phyloP scores from a whole-genome alignment of 495 filamentous ascomycete genomes.

The Penicillium waksmanii region DNA sequence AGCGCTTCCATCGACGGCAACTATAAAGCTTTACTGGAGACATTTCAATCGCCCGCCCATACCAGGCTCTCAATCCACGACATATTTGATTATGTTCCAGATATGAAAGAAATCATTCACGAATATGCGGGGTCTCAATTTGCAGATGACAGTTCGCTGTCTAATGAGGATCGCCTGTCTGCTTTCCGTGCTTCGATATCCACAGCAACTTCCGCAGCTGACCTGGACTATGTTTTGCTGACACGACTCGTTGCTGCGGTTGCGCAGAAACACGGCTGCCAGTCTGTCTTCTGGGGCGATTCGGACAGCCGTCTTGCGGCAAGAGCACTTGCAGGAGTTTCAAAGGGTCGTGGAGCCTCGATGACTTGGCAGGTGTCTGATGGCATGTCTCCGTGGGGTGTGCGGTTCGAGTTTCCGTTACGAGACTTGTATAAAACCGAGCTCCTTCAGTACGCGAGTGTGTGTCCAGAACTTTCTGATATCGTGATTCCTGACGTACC shows the following conservation, averaged over 20 bases:
- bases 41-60: constrained; percentile 65
- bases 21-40: constrained; percentile 42
- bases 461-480: constrained; percentile 55
- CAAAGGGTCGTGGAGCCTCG: constrained; percentile 84
- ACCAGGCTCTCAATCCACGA: constrained; percentile 58
- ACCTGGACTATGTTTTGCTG: constrained; percentile 71
- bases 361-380: constrained; percentile 83
- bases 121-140: constrained; percentile 34
- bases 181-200: constrained; percentile 60
- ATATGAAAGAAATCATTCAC: constrained; percentile 33
- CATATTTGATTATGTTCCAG: constrained; percentile 50
- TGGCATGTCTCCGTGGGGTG: constrained; percentile 63
- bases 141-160: constrained; percentile 32
- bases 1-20: constrained; percentile 29
- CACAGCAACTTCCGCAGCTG: constrained; percentile 73
- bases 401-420: constrained; percentile 69
- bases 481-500: constrained; percentile 50
- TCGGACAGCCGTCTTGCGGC: constrained; percentile 87
- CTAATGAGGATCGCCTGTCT: constrained; percentile 51
- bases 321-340: constrained; percentile 81
- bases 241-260: constrained; percentile 68
- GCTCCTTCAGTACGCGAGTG: constrained; percentile 61
- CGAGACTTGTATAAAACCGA: constrained; percentile 85
- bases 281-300: constrained; percentile 78
- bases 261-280: constrained; percentile 62